Evolutionary conservation across 2,329 filamentous ascomycete species (phyloP).

Genomic region (Botryotinia narcissicola): DNA sequence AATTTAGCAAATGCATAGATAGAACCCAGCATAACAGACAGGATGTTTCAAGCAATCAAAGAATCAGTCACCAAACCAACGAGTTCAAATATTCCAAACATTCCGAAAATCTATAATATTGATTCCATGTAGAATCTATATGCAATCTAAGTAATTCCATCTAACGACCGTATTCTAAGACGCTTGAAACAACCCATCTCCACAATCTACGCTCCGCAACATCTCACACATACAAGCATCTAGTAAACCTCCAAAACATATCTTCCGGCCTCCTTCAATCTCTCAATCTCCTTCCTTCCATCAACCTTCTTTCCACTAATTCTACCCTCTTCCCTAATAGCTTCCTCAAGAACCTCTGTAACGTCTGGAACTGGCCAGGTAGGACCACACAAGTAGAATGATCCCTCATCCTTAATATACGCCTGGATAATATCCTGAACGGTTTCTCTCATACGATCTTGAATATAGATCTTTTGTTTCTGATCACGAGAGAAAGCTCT

Average conservation of each 20-base stretch:
- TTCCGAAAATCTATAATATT: neutral
- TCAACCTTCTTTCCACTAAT: constrained; percentile 76
- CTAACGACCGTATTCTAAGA: neutral
- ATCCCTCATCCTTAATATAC: constrained; percentile 83
- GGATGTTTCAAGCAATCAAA: neutral
- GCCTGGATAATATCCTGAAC: constrained; percentile 78
- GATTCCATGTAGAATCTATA: neutral
- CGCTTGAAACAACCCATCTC: neutral
- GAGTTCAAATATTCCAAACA: too few relatives aligned
- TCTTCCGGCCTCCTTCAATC: constrained; percentile 88
- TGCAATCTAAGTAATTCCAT: constrained; percentile 2
- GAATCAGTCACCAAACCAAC: neutral
- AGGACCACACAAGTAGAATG: constrained; percentile 95
- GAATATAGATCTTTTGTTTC: constrained; percentile 98
- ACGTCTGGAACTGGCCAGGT: constrained; percentile 99
- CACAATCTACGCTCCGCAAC: neutral
- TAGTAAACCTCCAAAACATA: constrained; percentile 97
- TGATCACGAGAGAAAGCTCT: constrained; percentile 96
- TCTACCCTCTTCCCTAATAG: constrained; percentile 74
- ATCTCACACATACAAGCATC: neutral
- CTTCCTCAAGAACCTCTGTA: constrained; percentile 89
- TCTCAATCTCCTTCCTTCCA: constrained; percentile 87
- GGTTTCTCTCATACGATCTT: constrained; percentile 93
- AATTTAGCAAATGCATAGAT: too few relatives aligned
- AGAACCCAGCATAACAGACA: neutral